A percentile compares a stretch with the other conserved stretches of the same genome.
These are phyloP conservation scores for Taxillus chinensis DNA, from an alignment of 164 flowering plant genomes.

Conservation along the genomic window DNA sequence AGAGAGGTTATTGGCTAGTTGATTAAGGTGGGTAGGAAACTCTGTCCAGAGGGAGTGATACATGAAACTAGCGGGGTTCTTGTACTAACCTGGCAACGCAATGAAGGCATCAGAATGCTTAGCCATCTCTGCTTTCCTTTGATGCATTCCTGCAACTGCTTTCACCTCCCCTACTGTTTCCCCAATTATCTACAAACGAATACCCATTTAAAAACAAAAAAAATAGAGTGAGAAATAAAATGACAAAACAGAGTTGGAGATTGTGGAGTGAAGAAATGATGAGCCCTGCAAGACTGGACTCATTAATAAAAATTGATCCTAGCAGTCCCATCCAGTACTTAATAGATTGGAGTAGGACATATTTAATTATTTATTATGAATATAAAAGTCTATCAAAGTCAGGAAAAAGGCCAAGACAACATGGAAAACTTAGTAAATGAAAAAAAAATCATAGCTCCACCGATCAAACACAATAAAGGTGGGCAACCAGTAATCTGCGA, in stretches of 20 bases:
- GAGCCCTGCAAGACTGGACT: constrained; percentile 17
- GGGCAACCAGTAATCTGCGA: constrained; percentile 1
- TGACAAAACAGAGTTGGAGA: constrained; percentile 13
- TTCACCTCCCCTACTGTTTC: constrained; percentile 69
- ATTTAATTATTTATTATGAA: not conserved
- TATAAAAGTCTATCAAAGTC: not conserved
- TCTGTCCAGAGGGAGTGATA: too few relatives aligned
- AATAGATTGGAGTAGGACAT: constrained; percentile 1
- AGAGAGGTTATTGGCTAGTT: not conserved
- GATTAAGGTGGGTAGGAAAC: too few relatives aligned
- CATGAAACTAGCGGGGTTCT: constrained; percentile 3
- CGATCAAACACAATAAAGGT: not conserved
- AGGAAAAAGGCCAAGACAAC: constrained; percentile 13
- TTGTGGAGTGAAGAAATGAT: constrained; percentile 51
- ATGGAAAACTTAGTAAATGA: constrained; percentile 12
- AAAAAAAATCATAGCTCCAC: not conserved
- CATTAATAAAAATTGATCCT: constrained; percentile 8
- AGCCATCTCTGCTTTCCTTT: constrained; percentile 99
- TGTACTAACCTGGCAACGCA: constrained; percentile 87
- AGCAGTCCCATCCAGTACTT: constrained; percentile 16
- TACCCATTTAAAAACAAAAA: not conserved
- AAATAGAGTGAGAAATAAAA: not conserved
- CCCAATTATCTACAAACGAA: constrained; percentile 80
- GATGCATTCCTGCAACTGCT: constrained; percentile 71
- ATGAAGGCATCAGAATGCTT: constrained; percentile 96